phyloP scores from a whole-genome alignment of 169 alveolate species.

The Cryptosporidium viatorum region DNA sequence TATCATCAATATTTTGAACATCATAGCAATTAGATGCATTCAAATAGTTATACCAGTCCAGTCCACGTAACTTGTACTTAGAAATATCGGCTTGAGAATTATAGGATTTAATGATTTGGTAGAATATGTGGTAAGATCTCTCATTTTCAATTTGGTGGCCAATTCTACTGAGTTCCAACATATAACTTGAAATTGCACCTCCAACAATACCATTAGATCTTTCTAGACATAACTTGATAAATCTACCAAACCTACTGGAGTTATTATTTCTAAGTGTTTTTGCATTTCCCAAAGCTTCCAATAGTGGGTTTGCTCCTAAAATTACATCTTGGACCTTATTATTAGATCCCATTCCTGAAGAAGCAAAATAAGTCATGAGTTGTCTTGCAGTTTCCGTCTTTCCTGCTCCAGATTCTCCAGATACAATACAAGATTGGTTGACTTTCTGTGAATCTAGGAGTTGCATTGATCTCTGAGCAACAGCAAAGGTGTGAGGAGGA shows the following conservation, averaged over 20 bases:
- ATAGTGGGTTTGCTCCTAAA: constrained; percentile 95
- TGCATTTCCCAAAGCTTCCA: constrained; percentile 99
- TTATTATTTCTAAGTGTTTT: constrained; percentile 97
- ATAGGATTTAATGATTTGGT: constrained; percentile 83
- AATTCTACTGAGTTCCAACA: constrained; percentile 70
- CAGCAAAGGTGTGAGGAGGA: constrained; percentile 89
- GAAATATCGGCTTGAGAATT: constrained; percentile 7
- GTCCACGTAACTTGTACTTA: constrained; percentile 31
- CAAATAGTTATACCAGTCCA: constrained; percentile 79
- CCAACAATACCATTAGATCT: constrained; percentile 85
- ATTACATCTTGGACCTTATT: constrained; percentile 79
- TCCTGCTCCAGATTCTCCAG: constrained; percentile 99
- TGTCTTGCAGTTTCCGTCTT: constrained; percentile 99
- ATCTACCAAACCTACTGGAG: constrained; percentile 98
- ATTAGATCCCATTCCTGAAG: constrained; percentile 47
- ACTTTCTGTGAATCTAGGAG: constrained; percentile 81
- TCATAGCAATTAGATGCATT: constrained; percentile 82
- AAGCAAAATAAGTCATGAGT: constrained; percentile 84
- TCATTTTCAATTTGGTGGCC: constrained; percentile 77
- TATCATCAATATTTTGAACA: constrained; percentile 83
- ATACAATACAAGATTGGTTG: constrained; percentile 95
- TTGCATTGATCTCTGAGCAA: constrained; percentile 87
- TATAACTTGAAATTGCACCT: constrained; percentile 74
- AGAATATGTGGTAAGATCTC: constrained; percentile 81
- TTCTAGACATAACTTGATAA: constrained; percentile 92